phyloP scores from a whole-genome alignment of 192 early-diverging fungal species.

The Geranomyces variabilis region DNA sequence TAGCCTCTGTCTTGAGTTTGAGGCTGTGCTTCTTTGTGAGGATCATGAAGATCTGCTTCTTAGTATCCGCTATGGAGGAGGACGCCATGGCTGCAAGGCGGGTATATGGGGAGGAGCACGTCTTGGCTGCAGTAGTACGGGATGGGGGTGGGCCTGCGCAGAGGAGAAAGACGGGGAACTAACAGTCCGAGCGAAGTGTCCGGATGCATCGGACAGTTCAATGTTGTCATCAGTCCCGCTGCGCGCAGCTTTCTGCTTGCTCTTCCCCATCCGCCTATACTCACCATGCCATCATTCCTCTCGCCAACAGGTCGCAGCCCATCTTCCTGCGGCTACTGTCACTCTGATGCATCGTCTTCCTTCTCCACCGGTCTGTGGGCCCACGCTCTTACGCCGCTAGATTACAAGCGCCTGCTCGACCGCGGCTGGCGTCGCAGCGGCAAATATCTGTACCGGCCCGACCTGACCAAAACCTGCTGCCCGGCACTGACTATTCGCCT shows the following conservation, averaged over 20 bases:
- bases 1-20: constrained; percentile 74
- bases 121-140: too few relatives aligned
- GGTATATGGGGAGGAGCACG: too few relatives aligned
- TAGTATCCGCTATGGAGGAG: background rate
- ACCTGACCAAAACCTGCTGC: constrained; percentile 68
- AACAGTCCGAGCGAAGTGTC: too few relatives aligned
- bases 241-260: too few relatives aligned
- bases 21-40: constrained; percentile 83
- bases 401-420: constrained; percentile 66
- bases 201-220: too few relatives aligned
- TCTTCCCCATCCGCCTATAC: too few relatives aligned
- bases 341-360: constrained; percentile 50
- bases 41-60: constrained; percentile 61
- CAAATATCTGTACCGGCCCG: constrained; percentile 75
- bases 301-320: constrained; percentile 21
- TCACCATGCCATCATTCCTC: constrained; percentile 6
- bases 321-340: constrained; percentile 72
- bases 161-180: too few relatives aligned
- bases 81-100: too few relatives aligned
- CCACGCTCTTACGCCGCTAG: constrained; percentile 49
- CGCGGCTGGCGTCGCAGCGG: constrained; percentile 77
- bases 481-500: constrained; percentile 76
- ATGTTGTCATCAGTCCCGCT: too few relatives aligned
- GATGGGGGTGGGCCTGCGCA: too few relatives aligned
- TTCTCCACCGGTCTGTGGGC: constrained; percentile 66